phyloP scores from a whole-genome alignment of 2,329 filamentous ascomycete species.

The Cladosporium sp. region DNA sequence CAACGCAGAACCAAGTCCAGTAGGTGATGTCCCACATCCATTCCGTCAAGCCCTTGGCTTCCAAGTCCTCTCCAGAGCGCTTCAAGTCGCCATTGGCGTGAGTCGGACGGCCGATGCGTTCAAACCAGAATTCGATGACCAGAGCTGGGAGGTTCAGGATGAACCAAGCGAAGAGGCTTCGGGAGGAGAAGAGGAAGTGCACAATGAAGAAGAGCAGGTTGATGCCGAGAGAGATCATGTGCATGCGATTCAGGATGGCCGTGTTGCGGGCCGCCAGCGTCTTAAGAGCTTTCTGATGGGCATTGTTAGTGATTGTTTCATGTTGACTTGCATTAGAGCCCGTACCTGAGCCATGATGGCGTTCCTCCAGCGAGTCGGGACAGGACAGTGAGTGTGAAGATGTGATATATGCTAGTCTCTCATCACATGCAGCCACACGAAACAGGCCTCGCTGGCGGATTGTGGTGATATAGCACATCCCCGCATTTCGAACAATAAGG shows the following conservation, averaged over 20 bases:
- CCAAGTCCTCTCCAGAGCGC: conserved; percentile 82
- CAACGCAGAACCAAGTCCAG: conserved; percentile 81
- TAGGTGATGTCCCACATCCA: conserved; percentile 98
- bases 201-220: conserved; percentile 75
- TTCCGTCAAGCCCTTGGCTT: conserved; percentile 85
- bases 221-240: conserved; percentile 71
- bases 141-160: conserved; percentile 74
- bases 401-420: neutral
- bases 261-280: conserved; percentile 77
- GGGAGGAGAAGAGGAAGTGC: conserved; percentile 62
- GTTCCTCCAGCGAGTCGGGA: neutral
- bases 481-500: neutral
- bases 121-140: conserved; percentile 80
- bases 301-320: neutral
- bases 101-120: conserved; percentile 77
- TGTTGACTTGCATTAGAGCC: too few relatives aligned
- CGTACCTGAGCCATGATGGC: conserved; percentile 34
- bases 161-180: conserved; percentile 64
- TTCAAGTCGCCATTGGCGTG: conserved; percentile 67
- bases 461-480: neutral
- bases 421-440: conserved; percentile 1
- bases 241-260: conserved; percentile 75
- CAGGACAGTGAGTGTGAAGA: neutral
- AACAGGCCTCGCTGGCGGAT: neutral
- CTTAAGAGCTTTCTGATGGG: conserved; percentile 53